Percentiles rank a stretch among this genome's conserved stretches.
Conservation (phyloP, 1,284 basidiomycete species). For the Xerocomus nothofagi region DNA sequence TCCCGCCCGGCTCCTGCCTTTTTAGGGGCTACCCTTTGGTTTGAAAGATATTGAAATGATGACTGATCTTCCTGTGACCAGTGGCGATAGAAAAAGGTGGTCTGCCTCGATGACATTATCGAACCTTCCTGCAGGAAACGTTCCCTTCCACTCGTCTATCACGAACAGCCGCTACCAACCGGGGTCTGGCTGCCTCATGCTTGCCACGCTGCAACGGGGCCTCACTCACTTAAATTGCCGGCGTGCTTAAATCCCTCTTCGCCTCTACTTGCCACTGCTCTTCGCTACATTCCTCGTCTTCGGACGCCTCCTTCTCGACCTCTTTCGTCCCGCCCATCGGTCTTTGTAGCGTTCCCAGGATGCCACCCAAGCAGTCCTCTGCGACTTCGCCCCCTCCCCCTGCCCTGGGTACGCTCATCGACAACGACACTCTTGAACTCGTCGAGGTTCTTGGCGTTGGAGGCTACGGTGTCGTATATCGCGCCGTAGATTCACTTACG, state of each 20-base stretch:
- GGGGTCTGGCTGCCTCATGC: constrained; percentile 53
- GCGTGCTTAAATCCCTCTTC: constrained; percentile 32
- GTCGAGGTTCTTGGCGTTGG: constrained; percentile 90
- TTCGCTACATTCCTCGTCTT: constrained; percentile 22
- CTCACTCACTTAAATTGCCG: constrained; percentile 49
- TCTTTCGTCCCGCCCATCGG: constrained; percentile 20
- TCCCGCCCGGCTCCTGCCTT: constrained; percentile 21
- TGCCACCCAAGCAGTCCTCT: constrained; percentile 49
- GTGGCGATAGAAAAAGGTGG: constrained; percentile 35
- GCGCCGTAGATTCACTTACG: constrained; percentile 64
- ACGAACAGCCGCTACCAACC: constrained; percentile 34
- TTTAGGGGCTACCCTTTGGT: constrained; percentile 27
- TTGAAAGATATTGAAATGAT: constrained; percentile 36
- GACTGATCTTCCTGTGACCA: constrained; percentile 27
- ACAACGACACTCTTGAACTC: constrained; percentile 82
- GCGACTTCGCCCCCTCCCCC: constrained; percentile 57
- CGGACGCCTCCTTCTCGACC: constrained; percentile 29
- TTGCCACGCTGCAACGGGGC: constrained; percentile 52
- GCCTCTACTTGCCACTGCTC: constrained; percentile 29
- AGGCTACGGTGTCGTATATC: constrained; percentile 96
- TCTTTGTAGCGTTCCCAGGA: constrained; percentile 26
- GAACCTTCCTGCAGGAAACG: constrained; percentile 29
- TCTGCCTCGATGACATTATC: constrained; percentile 27
- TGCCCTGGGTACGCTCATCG: constrained; percentile 74
- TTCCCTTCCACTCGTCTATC: constrained; percentile 36